A percentile compares a stretch with the other conserved stretches of the same genome.
Conservation (phyloP, 2,329 filamentous ascomycete species). For the Malbranchea zuffiana region DNA sequence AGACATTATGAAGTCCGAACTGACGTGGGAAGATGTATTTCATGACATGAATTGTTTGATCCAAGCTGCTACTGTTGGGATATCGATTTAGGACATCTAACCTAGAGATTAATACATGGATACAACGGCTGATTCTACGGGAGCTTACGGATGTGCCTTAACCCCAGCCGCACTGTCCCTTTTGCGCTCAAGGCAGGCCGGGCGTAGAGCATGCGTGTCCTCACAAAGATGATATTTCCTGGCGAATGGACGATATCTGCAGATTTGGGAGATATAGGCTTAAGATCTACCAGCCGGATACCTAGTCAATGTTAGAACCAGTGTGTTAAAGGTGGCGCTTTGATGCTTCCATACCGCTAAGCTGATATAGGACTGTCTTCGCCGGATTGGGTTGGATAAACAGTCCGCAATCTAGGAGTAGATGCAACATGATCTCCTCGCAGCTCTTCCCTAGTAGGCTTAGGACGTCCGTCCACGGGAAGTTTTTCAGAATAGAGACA, state of each 20-base stretch:
- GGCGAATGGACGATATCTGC: slow-evolving; percentile 18
- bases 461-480: slow-evolving; percentile 66
- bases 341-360: slow-evolving; percentile 58
- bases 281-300: slow-evolving; percentile 7
- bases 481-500: slow-evolving; percentile 55
- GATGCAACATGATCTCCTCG: slow-evolving; percentile 63
- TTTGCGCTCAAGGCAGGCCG: slow-evolving; percentile 58
- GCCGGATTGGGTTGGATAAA: slow-evolving; percentile 54
- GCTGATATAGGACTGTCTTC: slow-evolving; percentile 59
- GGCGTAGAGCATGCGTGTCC: slow-evolving; percentile 78
- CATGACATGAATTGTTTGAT: slow-evolving; percentile 59
- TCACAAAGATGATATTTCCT: slow-evolving; percentile 61
- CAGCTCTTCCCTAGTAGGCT: slow-evolving; percentile 62
- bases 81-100: slow-evolving; percentile 73
- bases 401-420: slow-evolving; percentile 67
- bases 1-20: slow-evolving; percentile 86
- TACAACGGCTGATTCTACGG: slow-evolving; percentile 1
- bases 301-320: slow-evolving; percentile 7
- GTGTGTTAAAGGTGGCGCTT: neutral
- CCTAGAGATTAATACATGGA: neutral
- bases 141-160: slow-evolving; percentile 66
- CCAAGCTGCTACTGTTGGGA: slow-evolving; percentile 36
- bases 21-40: slow-evolving; percentile 92
- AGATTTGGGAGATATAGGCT: neutral
- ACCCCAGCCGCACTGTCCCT: slow-evolving; percentile 59